Evolutionary conservation across 768 basidiomycete genomes (phyloP), one percentile per base, ranked within the genome.

Genomic region (Rhizopogon vinicolor): DNA sequence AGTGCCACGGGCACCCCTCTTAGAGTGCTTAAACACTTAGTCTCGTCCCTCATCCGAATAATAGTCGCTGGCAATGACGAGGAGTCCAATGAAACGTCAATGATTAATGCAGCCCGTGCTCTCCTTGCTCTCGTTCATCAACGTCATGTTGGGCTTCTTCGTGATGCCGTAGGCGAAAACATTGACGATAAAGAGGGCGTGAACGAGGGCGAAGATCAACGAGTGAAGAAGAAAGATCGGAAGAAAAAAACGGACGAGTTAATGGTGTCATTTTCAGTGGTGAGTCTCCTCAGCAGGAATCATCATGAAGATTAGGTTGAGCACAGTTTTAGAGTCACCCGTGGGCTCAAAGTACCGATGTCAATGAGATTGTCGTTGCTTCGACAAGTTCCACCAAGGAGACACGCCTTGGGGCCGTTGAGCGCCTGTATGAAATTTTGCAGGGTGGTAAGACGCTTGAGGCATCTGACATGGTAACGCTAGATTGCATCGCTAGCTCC

Each of bases 91-190:
- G 28, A 40, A 13, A 25, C 28, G 7, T 52, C 58, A 37, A 55
- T 16, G 0, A 25, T 42, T 40, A 49, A 52, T 12, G 57, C 40
- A 9, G 66, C 65, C 29, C 66, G 70, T 3, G 60, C 66, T 10
- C 63, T 90, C 0, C 73, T 93, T 39, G 74, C 78, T 8, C 71
- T 74, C 25, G 66, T 92, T 10, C 80, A 87, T 51, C 91, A 91
- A 60, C 82, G 87, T 18, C 75, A 89, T 61, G 79, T 85, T 0
- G 62, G 71, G 0, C 58, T 80, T 3, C 72, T 91, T 46, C 75
- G 76, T 31, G 64, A 68, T 5, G 69, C 67, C 9, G 75, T 78
- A 7, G 72, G 79, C 5, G 65, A 68, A 3, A 51, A 78, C 4
- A 62, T 74, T 28, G 67, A 67, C 12, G 67, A 69, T 35, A 67